Evolutionary conservation across 2,329 filamentous ascomycete genomes (phyloP).

Genomic region (Purpureocillium lavendulum): DNA sequence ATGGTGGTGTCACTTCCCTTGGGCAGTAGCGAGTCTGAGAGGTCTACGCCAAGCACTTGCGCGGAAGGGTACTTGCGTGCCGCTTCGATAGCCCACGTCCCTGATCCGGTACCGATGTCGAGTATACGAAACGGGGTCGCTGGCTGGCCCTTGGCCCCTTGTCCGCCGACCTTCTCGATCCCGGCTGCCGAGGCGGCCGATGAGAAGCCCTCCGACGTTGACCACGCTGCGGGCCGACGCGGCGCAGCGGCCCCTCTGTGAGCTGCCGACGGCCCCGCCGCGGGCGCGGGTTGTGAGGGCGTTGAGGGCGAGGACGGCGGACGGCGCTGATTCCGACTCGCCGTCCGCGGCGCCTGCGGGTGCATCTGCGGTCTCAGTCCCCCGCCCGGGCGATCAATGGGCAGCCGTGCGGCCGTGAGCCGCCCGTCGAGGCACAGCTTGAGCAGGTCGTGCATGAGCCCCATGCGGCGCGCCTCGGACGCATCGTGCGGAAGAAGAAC

Average conservation of each 20-base stretch:
- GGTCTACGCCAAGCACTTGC: conserved; percentile 30
- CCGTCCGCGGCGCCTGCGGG: no score
- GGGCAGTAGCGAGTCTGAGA: conserved; percentile 30
- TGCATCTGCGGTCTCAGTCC: no score
- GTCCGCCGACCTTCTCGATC: not conserved
- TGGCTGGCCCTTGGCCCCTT: conserved; percentile 2
- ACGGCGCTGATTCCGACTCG: not conserved
- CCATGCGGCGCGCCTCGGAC: conserved; percentile 21
- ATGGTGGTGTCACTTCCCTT: conserved; percentile 22
- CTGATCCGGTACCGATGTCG: conserved; percentile 33
- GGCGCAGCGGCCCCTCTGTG: no score
- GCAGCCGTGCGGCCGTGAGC: conserved; percentile 21
- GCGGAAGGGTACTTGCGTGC: conserved; percentile 29
- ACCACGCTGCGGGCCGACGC: no score
- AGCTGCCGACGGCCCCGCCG: not conserved
- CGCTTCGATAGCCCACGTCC: conserved; percentile 34
- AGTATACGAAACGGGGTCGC: conserved; percentile 19
- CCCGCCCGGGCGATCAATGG: conserved; percentile 13
- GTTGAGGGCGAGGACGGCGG: conserved; percentile 4
- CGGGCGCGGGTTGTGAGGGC: not conserved
- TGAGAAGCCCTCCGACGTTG: not conserved
- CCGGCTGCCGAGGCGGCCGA: not conserved
- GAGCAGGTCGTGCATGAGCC: conserved; percentile 24
- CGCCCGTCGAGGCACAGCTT: conserved; percentile 23
- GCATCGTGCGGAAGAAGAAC: conserved; percentile 25